Percentiles rank a stretch among this genome's conserved stretches.
These are phyloP conservation scores for Phaffia australis DNA, from an alignment of 768 basidiomycete genomes.

Conservation along the genomic window DNA sequence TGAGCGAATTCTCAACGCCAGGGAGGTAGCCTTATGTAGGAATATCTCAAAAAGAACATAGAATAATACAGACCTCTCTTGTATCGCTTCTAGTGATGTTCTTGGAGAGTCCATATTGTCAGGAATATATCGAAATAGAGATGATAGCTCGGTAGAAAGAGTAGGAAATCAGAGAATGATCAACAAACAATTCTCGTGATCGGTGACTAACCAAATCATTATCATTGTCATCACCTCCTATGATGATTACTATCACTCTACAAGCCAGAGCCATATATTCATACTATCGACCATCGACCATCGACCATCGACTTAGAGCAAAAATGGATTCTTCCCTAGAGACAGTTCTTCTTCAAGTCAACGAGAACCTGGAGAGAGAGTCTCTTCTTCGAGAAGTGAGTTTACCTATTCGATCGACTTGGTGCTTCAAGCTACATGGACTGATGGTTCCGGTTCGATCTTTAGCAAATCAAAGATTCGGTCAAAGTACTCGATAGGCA, in stretches of 20 bases:
- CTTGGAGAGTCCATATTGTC: conserved; percentile 9
- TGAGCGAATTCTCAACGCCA: too few species aligned
- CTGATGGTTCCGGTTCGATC: background rate
- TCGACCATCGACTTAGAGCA: background rate
- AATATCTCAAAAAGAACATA: too few species aligned
- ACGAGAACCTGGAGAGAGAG: conserved; percentile 14
- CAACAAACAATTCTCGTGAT: background rate
- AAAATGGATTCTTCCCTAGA: conserved; percentile 10
- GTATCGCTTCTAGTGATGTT: conserved; percentile 18
- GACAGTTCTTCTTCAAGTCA: conserved; percentile 20
- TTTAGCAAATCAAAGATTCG: conserved; percentile 27
- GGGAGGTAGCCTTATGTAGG: too few species aligned
- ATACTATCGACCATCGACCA: background rate
- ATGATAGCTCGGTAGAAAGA: background rate
- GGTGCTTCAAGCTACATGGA: background rate
- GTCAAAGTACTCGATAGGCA: conserved; percentile 27
- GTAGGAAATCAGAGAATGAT: background rate
- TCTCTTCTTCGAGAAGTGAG: conserved; percentile 14
- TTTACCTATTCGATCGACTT: background rate
- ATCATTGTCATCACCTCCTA: too few species aligned
- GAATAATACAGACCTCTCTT: conserved; percentile 15
- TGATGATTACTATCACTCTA: too few species aligned
- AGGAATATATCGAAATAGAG: background rate
- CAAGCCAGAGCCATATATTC: background rate
- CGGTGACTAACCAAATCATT: too few species aligned